Base-by-base conservation (phyloP, 179 eudicot species). In the Beta corolliflora region DNA sequence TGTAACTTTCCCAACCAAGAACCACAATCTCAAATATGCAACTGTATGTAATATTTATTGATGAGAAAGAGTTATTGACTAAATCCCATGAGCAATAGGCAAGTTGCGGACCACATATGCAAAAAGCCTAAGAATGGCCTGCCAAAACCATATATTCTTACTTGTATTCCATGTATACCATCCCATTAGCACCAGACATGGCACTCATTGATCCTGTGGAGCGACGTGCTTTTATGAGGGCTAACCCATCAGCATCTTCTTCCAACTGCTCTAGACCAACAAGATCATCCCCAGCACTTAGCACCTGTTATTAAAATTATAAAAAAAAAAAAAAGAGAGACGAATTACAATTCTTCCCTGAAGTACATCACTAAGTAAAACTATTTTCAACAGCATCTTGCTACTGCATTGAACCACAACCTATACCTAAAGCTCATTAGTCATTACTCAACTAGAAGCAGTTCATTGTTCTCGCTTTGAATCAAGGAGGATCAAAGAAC, bases 171-270 rank as follows among this genome's bases (percentile, higher is more conserved):
- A 94, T 93, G 86, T 94, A 96, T 71, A 92, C 89, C 97, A 89
- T 94, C 76, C 99, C 97, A 63, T 59, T 87, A n/a, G 99, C 97
- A 75, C 98, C 99, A 0, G 99, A 96, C 97, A 96, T 93, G 81
- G 90, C 89, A 85, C 99, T 96, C 99, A 96, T 94, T 46, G 99
- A 94, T 41, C 97, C 97, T 60, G 64, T 85, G 12, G 86, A 82
- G 41, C 98, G 97, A 64, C 97, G 93, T 46, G 94, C 98, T 85
- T 90, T 96, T 54, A 88, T 91, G 15, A 92, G 92, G 77, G 99
- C 94, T 50, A 94, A 81, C 76, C 87, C 99, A 84, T 96, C 99
- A 18, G 91, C 81, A 85, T 96, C 99, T 75, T 96, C 98, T 70
- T 94, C 99, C 87, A 96, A 83, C 85, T 83, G 89, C 91, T 96